These are phyloP conservation scores for Colletotrichum brevisporum DNA, from an alignment of 2,329 filamentous ascomycete genomes.

Conservation along the genomic window DNA sequence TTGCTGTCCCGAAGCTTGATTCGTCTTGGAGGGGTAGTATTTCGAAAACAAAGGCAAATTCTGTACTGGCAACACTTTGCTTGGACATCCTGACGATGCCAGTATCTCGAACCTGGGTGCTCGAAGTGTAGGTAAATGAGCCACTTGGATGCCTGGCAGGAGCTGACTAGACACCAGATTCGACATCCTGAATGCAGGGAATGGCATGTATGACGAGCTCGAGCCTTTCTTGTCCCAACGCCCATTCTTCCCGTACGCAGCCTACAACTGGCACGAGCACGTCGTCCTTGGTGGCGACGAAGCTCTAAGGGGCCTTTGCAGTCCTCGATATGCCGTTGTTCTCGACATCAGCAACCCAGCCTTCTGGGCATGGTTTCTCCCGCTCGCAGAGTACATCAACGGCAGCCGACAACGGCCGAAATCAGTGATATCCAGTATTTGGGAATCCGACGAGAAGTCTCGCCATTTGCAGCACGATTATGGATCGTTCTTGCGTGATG, in stretches of 20 bases:
- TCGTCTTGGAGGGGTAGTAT: conserved; percentile 3
- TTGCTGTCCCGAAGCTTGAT: not conserved
- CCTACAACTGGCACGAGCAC: conserved; percentile 19
- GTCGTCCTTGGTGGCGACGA: not conserved
- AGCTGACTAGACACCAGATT: not conserved
- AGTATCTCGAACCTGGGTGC: not conserved
- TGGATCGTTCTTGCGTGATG: conserved; percentile 9
- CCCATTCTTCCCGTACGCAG: conserved; percentile 8
- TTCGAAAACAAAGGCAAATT: not conserved
- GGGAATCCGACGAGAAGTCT: not conserved
- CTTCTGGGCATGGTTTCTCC: conserved; percentile 12
- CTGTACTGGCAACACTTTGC: conserved; percentile 1
- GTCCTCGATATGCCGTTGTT: not conserved
- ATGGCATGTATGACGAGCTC: conserved; percentile 1
- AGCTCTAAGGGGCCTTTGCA: not conserved
- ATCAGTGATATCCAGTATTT: conserved; percentile 7
- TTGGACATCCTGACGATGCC: not conserved
- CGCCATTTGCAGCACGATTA: not conserved
- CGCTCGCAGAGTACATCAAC: conserved; percentile 11
- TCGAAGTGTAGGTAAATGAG: not conserved
- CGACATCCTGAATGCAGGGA: conserved; percentile 7
- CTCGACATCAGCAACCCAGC: not conserved
- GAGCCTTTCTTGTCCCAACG: not conserved
- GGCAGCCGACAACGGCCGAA: not conserved
- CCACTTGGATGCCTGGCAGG: too few relatives aligned